Base-by-base conservation (phyloP, 2,329 filamentous ascomycete genomes). In the Diaporthe capsici region DNA sequence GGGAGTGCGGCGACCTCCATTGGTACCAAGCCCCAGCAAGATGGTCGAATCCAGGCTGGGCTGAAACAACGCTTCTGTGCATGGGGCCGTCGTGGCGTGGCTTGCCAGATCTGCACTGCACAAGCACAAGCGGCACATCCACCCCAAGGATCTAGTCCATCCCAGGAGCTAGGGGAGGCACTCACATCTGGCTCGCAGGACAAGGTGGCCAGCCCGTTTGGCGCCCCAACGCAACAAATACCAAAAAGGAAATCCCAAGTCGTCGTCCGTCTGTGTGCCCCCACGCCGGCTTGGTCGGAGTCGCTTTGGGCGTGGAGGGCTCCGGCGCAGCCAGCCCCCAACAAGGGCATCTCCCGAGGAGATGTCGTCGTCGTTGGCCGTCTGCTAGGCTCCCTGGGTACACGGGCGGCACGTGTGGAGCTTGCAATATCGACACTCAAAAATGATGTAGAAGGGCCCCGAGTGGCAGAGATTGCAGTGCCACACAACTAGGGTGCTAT, bases 341-440 rank as follows among this genome's bases (percentile, higher is more conserved):
- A 53, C 65, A 37, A 47, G 9, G 51, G 25, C 39, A 42, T 12
- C 15, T 37, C 63, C 34, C 44, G 47, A 51, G 28, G 51, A 34
- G 9, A 37, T 44, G 47, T 44, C 61, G 37, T 25, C 6, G 39
- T 25, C 6, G 39, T 60, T 20, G 44, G 25, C n/a, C 12, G 44
- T 12, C 42, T 15, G 9, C 79, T 74, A 87, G 79, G 83, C 84
- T 75, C 82, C 86, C 76, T 89, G 85, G 63, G 88, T 87, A 81
- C 92, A 93, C 37, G 87, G 84, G 71, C 90, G 87, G 82, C 92
- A 94, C 42, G 90, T 88, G 83, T 93, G 91, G 70, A 92, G 84
- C 82, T 92, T 91, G 88, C 92, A 94, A 82, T 92, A 92, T 77
- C 88, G 86, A 84, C 92, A 94, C 82, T 94, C 91, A 78, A 90